A percentile compares a stretch with the other conserved stretches of the same genome.
These are phyloP conservation scores for Ustilago cynodontis DNA, from an alignment of 1,284 basidiomycete genomes.

Conservation along the genomic window DNA sequence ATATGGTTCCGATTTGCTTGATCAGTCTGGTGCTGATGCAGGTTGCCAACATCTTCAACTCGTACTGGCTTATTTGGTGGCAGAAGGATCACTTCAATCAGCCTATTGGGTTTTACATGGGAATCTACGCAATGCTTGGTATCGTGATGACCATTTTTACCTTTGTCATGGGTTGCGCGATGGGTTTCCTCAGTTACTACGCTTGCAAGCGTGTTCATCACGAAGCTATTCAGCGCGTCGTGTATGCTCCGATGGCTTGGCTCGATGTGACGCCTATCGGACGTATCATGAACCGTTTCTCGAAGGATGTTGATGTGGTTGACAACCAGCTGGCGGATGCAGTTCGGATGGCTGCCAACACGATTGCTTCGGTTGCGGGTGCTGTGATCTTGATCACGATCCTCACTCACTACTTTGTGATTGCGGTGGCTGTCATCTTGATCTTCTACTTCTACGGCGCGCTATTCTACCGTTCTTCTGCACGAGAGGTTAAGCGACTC, in stretches of 20 bases:
- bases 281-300: conserved; percentile 83
- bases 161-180: conserved; percentile 75
- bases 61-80: conserved; percentile 72
- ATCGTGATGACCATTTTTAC: conserved; percentile 76
- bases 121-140: conserved; percentile 79
- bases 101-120: conserved; percentile 77
- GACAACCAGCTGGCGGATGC: conserved; percentile 77
- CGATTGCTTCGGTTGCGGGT: conserved; percentile 72
- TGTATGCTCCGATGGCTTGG: conserved; percentile 79
- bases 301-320: conserved; percentile 83
- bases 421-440: conserved; percentile 72
- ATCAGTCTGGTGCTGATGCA: conserved; percentile 77
- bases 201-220: conserved; percentile 77
- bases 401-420: conserved; percentile 77
- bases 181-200: conserved; percentile 78
- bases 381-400: conserved; percentile 78
- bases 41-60: conserved; percentile 72
- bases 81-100: conserved; percentile 75
- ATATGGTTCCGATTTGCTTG: conserved; percentile 76
- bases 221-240: conserved; percentile 74
- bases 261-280: conserved; percentile 87
- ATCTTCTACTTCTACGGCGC: conserved; percentile 72
- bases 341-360: conserved; percentile 66
- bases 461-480: conserved; percentile 86
- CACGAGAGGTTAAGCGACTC: conserved; percentile 86